Percentiles rank a stretch among this genome's conserved stretches.
Evolutionary conservation across 495 filamentous ascomycete species (phyloP).

Genomic region (Umbilicaria muhlenbergii): DNA sequence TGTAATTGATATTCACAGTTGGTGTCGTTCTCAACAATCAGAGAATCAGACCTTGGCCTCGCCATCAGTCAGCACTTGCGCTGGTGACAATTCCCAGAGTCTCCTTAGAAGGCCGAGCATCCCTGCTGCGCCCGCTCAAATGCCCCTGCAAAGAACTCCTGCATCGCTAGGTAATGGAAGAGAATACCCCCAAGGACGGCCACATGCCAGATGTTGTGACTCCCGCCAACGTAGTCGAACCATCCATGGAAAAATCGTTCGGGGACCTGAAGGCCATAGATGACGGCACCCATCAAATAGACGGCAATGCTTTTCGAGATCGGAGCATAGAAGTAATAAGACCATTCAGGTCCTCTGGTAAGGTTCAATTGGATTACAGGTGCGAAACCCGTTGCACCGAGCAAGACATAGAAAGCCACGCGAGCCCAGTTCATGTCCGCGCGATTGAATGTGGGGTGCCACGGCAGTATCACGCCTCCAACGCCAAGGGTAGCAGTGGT

Average conservation of each 20-base stretch:
- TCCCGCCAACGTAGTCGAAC: slow-evolving; percentile 89
- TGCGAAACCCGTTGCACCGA: slow-evolving; percentile 81
- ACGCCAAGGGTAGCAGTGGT: slow-evolving; percentile 69
- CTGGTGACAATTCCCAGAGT: slow-evolving; percentile 1
- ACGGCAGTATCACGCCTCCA: slow-evolving; percentile 81
- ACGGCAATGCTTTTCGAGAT: slow-evolving; percentile 71
- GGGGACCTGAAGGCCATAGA: slow-evolving; percentile 90
- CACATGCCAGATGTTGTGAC: slow-evolving; percentile 95
- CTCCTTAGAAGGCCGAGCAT: slow-evolving; percentile 24
- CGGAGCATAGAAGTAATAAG: slow-evolving; percentile 77
- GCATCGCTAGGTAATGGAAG: slow-evolving; percentile 93
- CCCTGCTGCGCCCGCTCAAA: slow-evolving; percentile 51
- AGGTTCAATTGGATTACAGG: slow-evolving; percentile 70
- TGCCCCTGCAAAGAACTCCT: slow-evolving; percentile 79
- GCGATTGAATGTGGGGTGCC: slow-evolving; percentile 93
- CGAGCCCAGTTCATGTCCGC: slow-evolving; percentile 81
- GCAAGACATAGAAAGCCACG: slow-evolving; percentile 79
- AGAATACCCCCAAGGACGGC: slow-evolving; percentile 93
- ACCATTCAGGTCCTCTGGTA: slow-evolving; percentile 59
- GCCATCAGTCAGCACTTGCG: slow-evolving; percentile 17
- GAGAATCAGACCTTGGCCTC: no score
- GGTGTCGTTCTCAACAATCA: no score
- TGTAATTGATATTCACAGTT: no score
- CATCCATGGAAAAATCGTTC: slow-evolving; percentile 83
- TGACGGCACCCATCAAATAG: slow-evolving; percentile 66